These are phyloP conservation scores for Acidiella bohemica DNA, from an alignment of 495 filamentous ascomycete genomes.

Conservation along the genomic window DNA sequence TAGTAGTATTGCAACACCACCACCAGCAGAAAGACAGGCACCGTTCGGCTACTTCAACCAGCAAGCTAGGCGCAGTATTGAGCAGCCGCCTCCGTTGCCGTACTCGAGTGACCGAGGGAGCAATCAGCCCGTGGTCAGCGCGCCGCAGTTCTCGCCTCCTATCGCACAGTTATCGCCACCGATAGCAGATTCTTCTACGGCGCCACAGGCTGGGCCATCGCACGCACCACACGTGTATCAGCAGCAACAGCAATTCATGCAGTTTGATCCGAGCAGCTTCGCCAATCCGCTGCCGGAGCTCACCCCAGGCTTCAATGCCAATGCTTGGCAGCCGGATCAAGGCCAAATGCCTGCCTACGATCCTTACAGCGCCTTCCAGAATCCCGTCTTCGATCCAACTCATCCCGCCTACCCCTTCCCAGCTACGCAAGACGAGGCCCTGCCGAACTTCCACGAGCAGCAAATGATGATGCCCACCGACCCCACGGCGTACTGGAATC, in stretches of 20 bases:
- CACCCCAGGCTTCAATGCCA: constrained; percentile 21
- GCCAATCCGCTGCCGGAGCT: constrained; percentile 24
- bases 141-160: background rate
- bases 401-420: constrained; percentile 3
- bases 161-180: constrained; percentile 8
- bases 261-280: constrained; percentile 22
- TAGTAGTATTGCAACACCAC: constrained; percentile 21
- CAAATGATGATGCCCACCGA: background rate
- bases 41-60: constrained; percentile 25
- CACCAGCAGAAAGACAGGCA: constrained; percentile 14
- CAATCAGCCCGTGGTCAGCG: background rate
- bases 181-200: background rate
- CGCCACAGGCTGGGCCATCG: background rate
- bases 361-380: background rate
- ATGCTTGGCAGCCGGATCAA: constrained; percentile 1
- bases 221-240: background rate
- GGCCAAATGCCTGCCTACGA: background rate
- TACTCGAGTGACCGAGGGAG: constrained; percentile 5
- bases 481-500: too few species aligned
- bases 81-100: constrained; percentile 12
- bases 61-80: constrained; percentile 16
- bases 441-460: background rate
- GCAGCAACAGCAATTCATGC: background rate
- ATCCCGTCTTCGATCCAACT: constrained; percentile 14
- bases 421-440: background rate